Evolutionary conservation across 768 basidiomycete genomes (phyloP), one percentile per base, ranked within the genome.

Genomic region (Podaxis pistillaris): DNA sequence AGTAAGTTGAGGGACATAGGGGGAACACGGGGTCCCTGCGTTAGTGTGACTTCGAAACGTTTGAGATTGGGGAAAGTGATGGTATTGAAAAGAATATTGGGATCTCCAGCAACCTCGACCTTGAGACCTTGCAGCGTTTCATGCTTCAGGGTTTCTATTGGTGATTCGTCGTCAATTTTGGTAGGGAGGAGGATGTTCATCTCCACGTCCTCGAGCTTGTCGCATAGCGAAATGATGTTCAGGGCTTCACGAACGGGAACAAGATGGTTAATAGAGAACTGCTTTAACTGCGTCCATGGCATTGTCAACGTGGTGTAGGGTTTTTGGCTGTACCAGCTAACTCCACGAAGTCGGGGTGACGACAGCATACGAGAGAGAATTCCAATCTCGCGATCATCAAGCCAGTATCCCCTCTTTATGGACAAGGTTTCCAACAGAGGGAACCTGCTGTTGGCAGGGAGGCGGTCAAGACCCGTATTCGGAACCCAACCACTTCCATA

Each of bases 261-360:
- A 13, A 68, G 63, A 30, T 69, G 68, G 50, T 69, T 66, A 17
- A 75, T 65, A 12, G 65, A 64, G 50, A 74, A 66, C 26, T 63
- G 64, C 30, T 66, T 63, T 15, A 75, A 65, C 57, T 73, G 71
- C 1, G 69, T 62, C 70, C 71, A 72, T 5, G 72, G 71, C 28
- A 73, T 66, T n/a, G 52, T 57, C 47, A 72, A 60, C 8, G 60
- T 64, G 46, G 66, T 65, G 38, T 62, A 62, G 12, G 61, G 61
- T 46, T 62, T 62, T 56, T 62, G 61, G 15, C 61, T 62, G 19
- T 62, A 62, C 71, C 72, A 73, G 24, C 64, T 66, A 7, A 71
- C 62, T 2, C 55, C 47, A 36, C 66, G 67, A 9, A 75, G 69
- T 15, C 66, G 69, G 2, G 74, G 72, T 13, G 74, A 69, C 9